Conservation (phyloP, 345 rosid species). For the Heritiera littoralis region DNA sequence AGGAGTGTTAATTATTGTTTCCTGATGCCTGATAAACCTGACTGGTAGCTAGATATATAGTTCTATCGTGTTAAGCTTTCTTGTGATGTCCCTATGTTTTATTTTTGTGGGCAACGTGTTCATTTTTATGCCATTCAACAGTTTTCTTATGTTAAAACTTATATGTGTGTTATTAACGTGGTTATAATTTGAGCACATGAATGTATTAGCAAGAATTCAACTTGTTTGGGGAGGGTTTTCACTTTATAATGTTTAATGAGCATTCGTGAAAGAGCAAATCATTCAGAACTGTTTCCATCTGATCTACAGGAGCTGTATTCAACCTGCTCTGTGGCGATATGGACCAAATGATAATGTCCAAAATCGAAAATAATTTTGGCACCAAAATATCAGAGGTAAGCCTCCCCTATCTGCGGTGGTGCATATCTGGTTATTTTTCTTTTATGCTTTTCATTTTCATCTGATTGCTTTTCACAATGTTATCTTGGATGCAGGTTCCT, state of each 20-base stretch:
- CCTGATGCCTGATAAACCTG: background rate
- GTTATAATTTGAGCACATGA: background rate
- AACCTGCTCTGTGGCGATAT: constrained; percentile 58
- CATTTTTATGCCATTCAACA: background rate
- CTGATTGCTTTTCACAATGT: background rate
- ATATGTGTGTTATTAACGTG: background rate
- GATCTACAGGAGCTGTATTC: constrained; percentile 78
- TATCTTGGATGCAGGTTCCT: constrained; percentile 39
- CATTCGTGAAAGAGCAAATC: background rate
- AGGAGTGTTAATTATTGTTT: background rate
- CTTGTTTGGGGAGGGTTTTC: background rate
- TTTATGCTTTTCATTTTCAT: background rate
- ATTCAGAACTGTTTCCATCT: background rate
- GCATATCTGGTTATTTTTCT: background rate
- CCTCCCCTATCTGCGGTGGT: background rate
- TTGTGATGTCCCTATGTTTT: background rate
- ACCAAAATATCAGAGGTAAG: constrained; percentile 53
- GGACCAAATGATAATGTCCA: constrained; percentile 57
- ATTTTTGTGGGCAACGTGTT: background rate
- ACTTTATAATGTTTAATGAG: background rate
- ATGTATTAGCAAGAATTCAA: background rate
- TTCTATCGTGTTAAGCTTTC: background rate
- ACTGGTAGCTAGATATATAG: background rate
- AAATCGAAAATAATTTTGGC: constrained; percentile 70
- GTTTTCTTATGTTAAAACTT: background rate